Evolutionary conservation across 73 alveolate species (phyloP), one percentile per base, ranked within the genome.

Genomic region (Paramecium biaurelia): DNA sequence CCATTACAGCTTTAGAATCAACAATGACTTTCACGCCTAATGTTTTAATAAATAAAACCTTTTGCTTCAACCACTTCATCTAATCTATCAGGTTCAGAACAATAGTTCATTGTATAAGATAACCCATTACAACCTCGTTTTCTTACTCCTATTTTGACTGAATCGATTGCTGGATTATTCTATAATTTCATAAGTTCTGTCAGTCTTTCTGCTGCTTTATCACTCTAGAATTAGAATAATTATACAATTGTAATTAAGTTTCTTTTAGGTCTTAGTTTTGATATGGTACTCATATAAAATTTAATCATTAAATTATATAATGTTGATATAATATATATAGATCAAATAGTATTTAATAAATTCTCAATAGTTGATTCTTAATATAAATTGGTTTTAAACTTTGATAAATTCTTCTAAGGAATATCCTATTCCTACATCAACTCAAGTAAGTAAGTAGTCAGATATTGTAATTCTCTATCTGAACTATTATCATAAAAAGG

Each of bases 111-210:
- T 57, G 97, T 95, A 76, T 96, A 96, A 53, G 93, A 21, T 58
- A 93, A 92, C 26, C 98, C 98, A 79, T 95, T 96, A 63, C 98
- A 96, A 35, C 98, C 98, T 85, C 98, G 67, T 58, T 95, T 93
- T 37, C 95, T 59, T n/a, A 96, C 98, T 15, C 96, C 98, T 21
- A 96, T 94, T 85, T 93, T 95, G 28, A 95, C 95, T 18, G 94
- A 96, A 79, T 47, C 58, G 45, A 42, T 45, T 4, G 74, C 74
- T 43, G 87, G 86, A 90, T 86, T 70, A 57, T 43, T 42, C 92
- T 49, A 45, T 79, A 20, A 23, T 10, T 12, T 38, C 94, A 89
- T 89, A 14, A 89, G 76, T 34, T 70, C 42, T 23, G 56, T 43
- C 20, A 89, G 74, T 89, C 94, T 89, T 7, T 70, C 94, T 9